Conservation (phyloP, 768 basidiomycete genomes). For the Sporobolomyces pararoseus region DNA sequence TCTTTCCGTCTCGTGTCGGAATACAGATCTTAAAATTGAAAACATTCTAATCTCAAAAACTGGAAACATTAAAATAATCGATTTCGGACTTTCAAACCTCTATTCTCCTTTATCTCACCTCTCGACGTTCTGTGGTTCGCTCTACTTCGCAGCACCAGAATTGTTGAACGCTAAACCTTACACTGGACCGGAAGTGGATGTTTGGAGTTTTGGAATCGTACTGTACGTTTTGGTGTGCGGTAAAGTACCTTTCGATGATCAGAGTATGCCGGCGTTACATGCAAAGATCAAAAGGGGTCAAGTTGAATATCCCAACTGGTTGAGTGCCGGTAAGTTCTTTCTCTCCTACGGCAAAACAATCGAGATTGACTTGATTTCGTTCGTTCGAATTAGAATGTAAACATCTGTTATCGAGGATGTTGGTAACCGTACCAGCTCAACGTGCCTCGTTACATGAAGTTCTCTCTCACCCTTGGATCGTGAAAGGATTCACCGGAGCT, state of each 20-base stretch:
- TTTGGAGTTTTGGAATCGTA: slow-evolving; percentile 99
- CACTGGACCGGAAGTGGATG: slow-evolving; percentile 94
- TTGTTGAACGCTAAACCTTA: slow-evolving; percentile 94
- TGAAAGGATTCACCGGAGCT: slow-evolving; percentile 73
- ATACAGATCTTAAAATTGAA: slow-evolving; percentile 91
- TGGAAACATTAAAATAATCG: slow-evolving; percentile 99
- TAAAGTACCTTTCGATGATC: slow-evolving; percentile 98
- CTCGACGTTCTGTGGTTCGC: slow-evolving; percentile 91
- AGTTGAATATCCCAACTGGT: slow-evolving; percentile 96
- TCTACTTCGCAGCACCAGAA: slow-evolving; percentile 98
- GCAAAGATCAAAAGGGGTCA: slow-evolving; percentile 97
- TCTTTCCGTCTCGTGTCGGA: too few species aligned
- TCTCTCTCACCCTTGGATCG: slow-evolving; percentile 85
- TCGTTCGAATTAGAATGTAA: slow-evolving; percentile 98
- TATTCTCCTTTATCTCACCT: slow-evolving; percentile 78
- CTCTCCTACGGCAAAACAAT: too few species aligned
- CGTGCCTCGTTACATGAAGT: slow-evolving; percentile 83
- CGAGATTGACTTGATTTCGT: too few species aligned
- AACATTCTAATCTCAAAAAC: slow-evolving; percentile 98
- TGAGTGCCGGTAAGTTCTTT: slow-evolving; percentile 71
- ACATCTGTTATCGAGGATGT: slow-evolving; percentile 84
- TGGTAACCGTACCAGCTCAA: slow-evolving; percentile 83
- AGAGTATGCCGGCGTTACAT: slow-evolving; percentile 97
- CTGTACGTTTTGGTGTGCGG: slow-evolving; percentile 96
- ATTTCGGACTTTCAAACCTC: slow-evolving; percentile 95